Percentiles rank a stretch among this genome's conserved stretches.
phyloP scores from a whole-genome alignment of 352 stramenopile genomes.

The Pythium coloratum region DNA sequence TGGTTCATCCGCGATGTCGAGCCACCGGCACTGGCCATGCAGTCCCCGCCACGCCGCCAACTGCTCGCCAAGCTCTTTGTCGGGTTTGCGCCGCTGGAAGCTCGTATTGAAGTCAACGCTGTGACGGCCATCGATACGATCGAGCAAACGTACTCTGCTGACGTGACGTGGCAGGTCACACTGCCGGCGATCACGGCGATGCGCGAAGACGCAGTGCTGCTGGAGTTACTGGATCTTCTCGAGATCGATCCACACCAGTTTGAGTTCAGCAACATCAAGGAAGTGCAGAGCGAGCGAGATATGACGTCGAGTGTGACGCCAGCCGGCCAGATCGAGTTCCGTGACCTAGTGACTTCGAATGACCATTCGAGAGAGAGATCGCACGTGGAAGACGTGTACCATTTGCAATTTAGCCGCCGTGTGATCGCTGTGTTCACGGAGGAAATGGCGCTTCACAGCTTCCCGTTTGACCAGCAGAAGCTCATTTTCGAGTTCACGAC shows the following conservation, averaged over 20 bases:
- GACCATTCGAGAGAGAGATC: no score
- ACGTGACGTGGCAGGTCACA: constrained; percentile 37
- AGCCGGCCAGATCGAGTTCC: constrained; percentile 13
- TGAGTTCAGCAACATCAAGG: constrained; percentile 34
- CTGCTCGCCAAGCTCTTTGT: constrained; percentile 28
- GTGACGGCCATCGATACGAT: constrained; percentile 33
- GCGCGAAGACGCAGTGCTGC: constrained; percentile 31
- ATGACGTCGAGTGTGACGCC: constrained; percentile 17
- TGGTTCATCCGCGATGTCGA: constrained; percentile 58
- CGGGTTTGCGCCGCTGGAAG: constrained; percentile 26
- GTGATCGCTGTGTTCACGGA: constrained; percentile 49
- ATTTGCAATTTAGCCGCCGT: constrained; percentile 41
- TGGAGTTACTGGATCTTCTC: constrained; percentile 36
- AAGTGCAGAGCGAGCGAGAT: constrained; percentile 18
- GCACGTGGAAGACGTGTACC: constrained; percentile 17
- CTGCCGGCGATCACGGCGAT: constrained; percentile 31
- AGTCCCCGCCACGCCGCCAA: constrained; percentile 8
- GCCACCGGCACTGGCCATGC: constrained; percentile 14
- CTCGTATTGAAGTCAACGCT: constrained; percentile 30
- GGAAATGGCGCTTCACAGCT: constrained; percentile 56
- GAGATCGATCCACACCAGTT: constrained; percentile 32
- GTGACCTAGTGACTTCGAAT: background rate
- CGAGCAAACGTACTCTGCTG: constrained; percentile 30
- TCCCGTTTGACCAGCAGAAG: constrained; percentile 50
- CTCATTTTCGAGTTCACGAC: constrained; percentile 19